Evolutionary conservation across 306 rosid genomes (phyloP).

Genomic region (Morella rubra): DNA sequence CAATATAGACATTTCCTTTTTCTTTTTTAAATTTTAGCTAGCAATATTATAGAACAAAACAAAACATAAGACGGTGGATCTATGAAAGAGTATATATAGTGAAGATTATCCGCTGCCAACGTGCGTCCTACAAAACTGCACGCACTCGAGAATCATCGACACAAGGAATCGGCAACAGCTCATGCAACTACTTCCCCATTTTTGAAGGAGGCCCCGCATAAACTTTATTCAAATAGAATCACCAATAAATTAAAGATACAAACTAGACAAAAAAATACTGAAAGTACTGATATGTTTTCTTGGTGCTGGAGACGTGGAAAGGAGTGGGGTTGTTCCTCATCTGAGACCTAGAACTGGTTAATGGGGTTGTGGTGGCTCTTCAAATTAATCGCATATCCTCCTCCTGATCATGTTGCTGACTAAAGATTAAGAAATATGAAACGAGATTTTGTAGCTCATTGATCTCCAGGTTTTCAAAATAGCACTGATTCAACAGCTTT

Average conservation of each 20-base stretch:
- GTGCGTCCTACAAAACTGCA: constrained; percentile 10
- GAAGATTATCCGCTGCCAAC: not conserved
- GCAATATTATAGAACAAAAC: not conserved
- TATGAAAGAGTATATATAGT: not conserved
- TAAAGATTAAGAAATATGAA: no score
- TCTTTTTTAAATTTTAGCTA: no score
- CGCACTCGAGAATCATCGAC: constrained; percentile 22
- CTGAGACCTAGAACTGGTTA: not conserved
- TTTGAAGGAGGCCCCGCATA: constrained; percentile 1
- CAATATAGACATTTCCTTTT: no score
- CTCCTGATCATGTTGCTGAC: no score
- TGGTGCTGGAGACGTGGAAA: constrained; percentile 2
- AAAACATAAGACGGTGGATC: not conserved
- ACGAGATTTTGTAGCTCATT: no score
- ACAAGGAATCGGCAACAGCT: constrained; percentile 46
- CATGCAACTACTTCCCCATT: constrained; percentile 38
- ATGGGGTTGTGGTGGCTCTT: no score
- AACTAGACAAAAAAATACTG: not conserved
- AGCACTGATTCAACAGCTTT: no score
- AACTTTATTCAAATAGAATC: not conserved
- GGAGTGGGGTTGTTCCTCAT: no score
- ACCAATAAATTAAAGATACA: not conserved
- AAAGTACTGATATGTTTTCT: not conserved
- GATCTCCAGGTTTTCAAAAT: no score
- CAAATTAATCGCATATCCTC: no score